Conservation (phyloP, 2,329 filamentous ascomycete genomes). For the Fusarium sterilihyphosum region DNA sequence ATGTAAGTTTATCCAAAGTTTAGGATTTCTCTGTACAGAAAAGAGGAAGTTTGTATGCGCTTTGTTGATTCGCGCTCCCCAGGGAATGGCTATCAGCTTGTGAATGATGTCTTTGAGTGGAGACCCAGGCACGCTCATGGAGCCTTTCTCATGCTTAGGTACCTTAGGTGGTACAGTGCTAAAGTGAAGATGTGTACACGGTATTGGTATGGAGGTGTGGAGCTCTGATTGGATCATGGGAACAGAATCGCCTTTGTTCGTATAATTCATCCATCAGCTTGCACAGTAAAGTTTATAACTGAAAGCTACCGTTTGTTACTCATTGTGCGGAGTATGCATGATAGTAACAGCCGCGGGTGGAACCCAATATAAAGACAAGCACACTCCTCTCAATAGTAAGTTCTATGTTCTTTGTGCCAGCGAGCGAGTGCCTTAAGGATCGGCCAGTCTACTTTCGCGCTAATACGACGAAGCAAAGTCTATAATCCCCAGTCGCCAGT, state of each 20-base stretch:
- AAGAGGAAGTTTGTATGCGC: not conserved
- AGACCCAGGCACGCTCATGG: not conserved
- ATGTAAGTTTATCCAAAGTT: not conserved
- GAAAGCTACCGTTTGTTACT: not conserved
- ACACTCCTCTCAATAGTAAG: too few relatives aligned
- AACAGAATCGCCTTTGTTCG: not conserved
- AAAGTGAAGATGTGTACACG: not conserved
- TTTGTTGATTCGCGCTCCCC: not conserved
- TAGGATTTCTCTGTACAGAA: not conserved
- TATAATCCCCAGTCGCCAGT: conserved; percentile 4
- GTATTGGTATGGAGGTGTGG: not conserved
- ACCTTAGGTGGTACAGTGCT: not conserved
- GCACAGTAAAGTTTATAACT: not conserved
- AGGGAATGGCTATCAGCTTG: conserved; percentile 3
- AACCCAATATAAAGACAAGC: not conserved
- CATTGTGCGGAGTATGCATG: too few relatives aligned
- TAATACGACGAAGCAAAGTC: conserved; percentile 10
- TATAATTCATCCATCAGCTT: not conserved
- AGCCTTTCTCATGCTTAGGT: not conserved
- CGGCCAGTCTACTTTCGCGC: not conserved
- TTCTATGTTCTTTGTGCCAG: not conserved
- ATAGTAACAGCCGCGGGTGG: not conserved
- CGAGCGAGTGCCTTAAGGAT: not conserved
- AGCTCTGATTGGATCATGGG: not conserved
- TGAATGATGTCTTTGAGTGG: conserved; percentile 2